Conservation (phyloP, 2,329 filamentous ascomycete genomes). For the Sclerotinia spermophila region DNA sequence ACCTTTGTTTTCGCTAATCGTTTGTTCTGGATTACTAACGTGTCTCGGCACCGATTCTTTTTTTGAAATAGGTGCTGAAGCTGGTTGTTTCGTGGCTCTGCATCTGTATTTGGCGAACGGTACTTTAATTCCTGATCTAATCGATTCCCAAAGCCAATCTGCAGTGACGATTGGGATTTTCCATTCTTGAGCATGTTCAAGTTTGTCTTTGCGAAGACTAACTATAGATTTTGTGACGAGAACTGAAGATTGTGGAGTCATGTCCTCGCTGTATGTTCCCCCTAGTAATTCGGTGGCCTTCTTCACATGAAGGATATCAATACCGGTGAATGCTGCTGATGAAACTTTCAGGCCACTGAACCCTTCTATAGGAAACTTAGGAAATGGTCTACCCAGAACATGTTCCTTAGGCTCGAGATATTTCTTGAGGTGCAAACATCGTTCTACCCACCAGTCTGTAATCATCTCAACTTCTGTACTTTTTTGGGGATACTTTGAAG, state of each 20-base stretch:
- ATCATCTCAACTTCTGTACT: constrained; percentile 49
- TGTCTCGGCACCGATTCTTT: constrained; percentile 5
- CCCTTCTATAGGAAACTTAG: constrained; percentile 62
- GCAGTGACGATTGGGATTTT: constrained; percentile 75
- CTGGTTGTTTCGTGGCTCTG: constrained; percentile 32
- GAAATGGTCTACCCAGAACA: constrained; percentile 73
- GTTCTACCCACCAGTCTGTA: constrained; percentile 92
- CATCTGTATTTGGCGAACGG: constrained; percentile 46
- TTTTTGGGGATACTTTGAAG: constrained; percentile 32
- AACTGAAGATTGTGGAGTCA: constrained; percentile 69
- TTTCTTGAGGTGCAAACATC: constrained; percentile 73
- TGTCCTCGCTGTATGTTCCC: constrained; percentile 73
- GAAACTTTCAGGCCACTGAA: constrained; percentile 71
- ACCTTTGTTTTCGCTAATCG: constrained; percentile 3
- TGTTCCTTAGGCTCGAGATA: constrained; percentile 67
- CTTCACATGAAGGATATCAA: constrained; percentile 81
- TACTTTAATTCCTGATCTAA: constrained; percentile 54
- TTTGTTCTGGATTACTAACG: not conserved
- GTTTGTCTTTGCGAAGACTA: constrained; percentile 65
- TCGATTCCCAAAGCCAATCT: constrained; percentile 82
- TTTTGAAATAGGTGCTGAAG: constrained; percentile 24
- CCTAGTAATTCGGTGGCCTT: constrained; percentile 74
- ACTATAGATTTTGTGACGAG: constrained; percentile 57
- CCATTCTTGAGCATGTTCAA: constrained; percentile 71
- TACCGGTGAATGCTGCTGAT: constrained; percentile 76